Evolutionary conservation across 345 rosid species (phyloP), one percentile per base, ranked within the genome.

Genomic region (Camelina sativa): DNA sequence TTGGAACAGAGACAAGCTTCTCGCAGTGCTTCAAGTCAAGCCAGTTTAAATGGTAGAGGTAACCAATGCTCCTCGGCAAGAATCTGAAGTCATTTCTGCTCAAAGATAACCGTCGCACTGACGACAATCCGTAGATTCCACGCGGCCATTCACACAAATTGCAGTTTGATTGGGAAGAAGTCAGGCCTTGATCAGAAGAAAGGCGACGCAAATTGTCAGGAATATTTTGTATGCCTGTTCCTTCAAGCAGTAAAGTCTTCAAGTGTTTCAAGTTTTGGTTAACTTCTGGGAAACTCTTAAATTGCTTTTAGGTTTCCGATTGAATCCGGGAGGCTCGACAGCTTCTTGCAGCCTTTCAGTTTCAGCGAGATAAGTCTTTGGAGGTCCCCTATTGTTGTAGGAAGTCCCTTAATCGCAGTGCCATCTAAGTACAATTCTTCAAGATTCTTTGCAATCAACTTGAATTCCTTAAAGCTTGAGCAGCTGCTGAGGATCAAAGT

Each of bases 401-500:
- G 78, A 32, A 82, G 57, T 11, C n/a, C 63, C 34, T 48, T 19
- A 20, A 82, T 67, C 4, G 74, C 67, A 0, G 76, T 67, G 11
- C 70, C 76, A 62, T 32, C 71, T 11, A 79, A 68, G 22, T 28
- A 5, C 35, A 79, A 37, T 15, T 58, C 30, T 17, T 65, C n/a
- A 9, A 82, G 51, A 19, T 38, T 65, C 1, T 61, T 4, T 7
- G 67, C 47, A 11, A 55, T 22, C 13, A 65, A 11, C 11, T 64
- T 60, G 50, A 76, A 74, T 8, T 40, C 56, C 32, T n/a, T 34
- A 38, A 80, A 22, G 10, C 10, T 72, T 32, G 13, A 32, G 72
- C 86, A 83, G 0, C 66, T 54, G n/a, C 19, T 78, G 17, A 46
- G 76, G 66, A 35, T 61, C 17, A 59, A 54, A 61, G 63, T 52